Evolutionary conservation across 148 eudicot genomes (phyloP).

Genomic region (Camellia japonica): DNA sequence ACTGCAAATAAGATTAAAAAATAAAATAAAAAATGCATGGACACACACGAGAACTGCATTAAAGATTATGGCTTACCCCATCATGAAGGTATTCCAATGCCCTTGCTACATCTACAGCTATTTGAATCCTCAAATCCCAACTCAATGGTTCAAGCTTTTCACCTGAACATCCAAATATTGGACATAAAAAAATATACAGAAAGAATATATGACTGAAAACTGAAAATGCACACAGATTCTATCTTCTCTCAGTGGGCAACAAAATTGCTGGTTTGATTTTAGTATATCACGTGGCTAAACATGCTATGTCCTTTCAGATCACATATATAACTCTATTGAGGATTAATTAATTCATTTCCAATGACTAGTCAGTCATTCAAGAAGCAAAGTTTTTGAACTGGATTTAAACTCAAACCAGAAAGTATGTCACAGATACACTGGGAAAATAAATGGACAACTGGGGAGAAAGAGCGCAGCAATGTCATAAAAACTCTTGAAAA

Average conservation of each 20-base stretch:
- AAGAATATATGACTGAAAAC: not conserved
- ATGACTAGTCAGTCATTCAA: constrained; percentile 2
- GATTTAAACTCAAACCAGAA: not conserved
- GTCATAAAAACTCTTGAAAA: not conserved
- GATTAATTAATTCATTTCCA: not conserved
- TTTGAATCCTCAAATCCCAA: constrained; percentile 81
- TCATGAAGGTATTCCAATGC: constrained; percentile 98
- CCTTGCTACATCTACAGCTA: constrained; percentile 87
- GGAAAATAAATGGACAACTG: not conserved
- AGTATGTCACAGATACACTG: not conserved
- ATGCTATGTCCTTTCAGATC: not conserved
- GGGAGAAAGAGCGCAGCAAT: not conserved
- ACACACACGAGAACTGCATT: not conserved
- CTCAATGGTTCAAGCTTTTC: constrained; percentile 60
- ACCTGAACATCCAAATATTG: constrained; percentile 34
- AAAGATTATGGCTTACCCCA: constrained; percentile 49
- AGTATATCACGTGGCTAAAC: not conserved
- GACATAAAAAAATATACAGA: not conserved
- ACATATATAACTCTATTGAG: not conserved
- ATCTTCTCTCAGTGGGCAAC: not conserved
- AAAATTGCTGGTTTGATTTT: not conserved
- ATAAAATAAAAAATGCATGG: not conserved
- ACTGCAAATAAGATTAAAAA: not conserved
- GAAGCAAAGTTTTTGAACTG: not conserved
- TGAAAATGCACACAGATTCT: not conserved